Evolutionary conservation across 495 filamentous ascomycete species (phyloP), one percentile per base, ranked within the genome.

Genomic region (Penicillium bovifimosum): DNA sequence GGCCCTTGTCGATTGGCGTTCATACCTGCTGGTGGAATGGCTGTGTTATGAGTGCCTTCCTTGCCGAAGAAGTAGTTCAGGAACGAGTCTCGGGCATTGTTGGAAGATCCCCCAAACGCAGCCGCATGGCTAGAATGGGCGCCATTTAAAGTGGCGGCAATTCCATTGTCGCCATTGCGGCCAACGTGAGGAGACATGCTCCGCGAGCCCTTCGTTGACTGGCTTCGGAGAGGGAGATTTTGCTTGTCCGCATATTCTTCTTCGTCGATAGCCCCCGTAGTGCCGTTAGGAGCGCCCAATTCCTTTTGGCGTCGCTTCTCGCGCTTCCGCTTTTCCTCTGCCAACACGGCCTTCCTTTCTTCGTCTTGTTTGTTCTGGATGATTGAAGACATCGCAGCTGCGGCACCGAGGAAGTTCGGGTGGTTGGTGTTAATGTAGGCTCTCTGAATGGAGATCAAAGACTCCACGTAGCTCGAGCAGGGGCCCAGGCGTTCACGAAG

Each of bases 341-440:
- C 85, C 0, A 87, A 72, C 32, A 87, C 70, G 29, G 79, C 81
- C 65, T 90, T 91, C 64, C 87, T 81, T 64, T 97, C 93, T 64
- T 90, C 84, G 52, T 99, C 92, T 63, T 96, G 90, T 68, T 91
- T 95, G 61, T 86, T 90, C 61, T 85, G 86, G 33, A 99, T 92
- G 43, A 97, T 92, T 9, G 91, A 87, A 48, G 87, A 89, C 93
- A 99, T 99, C 24, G 93, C 93, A n/a, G 90, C 91, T 6, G 93
- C 92, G 9, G 93, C 93, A 38, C 93, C 95, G 17, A 96, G 81
- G 76, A 99, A 99, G 62, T 99, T 99, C 29, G 93, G 93, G 60
- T 99, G 93, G 65, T 99, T 99, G 35, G 93, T 99, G 70, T 99
- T 99, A 69, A 99, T 96, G 67, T 99, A 99, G 13, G 93, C 93